Percentiles rank a stretch among this genome's conserved stretches.
Evolutionary conservation across 2,329 filamentous ascomycete genomes (phyloP).

Genomic region (Tricladium varicosporioides): DNA sequence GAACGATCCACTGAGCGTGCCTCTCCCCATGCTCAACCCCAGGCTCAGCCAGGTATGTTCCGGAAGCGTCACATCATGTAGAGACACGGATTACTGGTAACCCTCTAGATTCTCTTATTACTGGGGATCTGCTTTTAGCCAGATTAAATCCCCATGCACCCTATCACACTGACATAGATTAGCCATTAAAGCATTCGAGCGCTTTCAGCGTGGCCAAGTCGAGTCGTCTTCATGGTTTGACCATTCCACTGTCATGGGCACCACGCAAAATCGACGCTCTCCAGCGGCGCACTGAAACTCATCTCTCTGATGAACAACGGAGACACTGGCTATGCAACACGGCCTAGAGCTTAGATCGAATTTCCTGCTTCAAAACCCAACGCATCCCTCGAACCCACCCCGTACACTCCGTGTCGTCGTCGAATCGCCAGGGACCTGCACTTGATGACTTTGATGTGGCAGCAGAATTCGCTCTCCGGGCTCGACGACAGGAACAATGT

Average conservation of each 20-base stretch:
- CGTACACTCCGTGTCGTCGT: constrained; percentile 1
- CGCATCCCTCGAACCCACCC: neutral
- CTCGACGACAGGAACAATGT: constrained; percentile 29
- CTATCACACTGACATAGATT: constrained; percentile 23
- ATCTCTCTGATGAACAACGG: constrained; percentile 10
- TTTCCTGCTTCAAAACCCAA: constrained; percentile 4
- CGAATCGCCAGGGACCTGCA: constrained; percentile 5
- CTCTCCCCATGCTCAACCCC: neutral
- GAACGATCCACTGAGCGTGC: constrained; percentile 3
- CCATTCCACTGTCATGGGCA: constrained; percentile 25
- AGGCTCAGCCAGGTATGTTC: constrained; percentile 10
- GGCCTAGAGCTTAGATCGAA: constrained; percentile 9
- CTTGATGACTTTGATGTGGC: constrained; percentile 16
- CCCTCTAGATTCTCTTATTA: constrained; percentile 19
- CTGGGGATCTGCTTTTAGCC: constrained; percentile 26
- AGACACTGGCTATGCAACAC: constrained; percentile 10
- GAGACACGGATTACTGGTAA: constrained; percentile 21
- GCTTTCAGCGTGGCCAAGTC: constrained; percentile 11
- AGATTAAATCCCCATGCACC: constrained; percentile 28
- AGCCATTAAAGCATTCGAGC: constrained; percentile 15
- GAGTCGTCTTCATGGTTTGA: constrained; percentile 16
- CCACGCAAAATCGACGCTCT: constrained; percentile 22
- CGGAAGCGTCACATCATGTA: constrained; percentile 24
- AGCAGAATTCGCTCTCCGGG: constrained; percentile 12
- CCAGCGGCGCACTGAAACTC: constrained; percentile 18